Evolutionary conservation across 805 yeast genomes (phyloP).

Genomic region (Kazachstania martiniae): DNA sequence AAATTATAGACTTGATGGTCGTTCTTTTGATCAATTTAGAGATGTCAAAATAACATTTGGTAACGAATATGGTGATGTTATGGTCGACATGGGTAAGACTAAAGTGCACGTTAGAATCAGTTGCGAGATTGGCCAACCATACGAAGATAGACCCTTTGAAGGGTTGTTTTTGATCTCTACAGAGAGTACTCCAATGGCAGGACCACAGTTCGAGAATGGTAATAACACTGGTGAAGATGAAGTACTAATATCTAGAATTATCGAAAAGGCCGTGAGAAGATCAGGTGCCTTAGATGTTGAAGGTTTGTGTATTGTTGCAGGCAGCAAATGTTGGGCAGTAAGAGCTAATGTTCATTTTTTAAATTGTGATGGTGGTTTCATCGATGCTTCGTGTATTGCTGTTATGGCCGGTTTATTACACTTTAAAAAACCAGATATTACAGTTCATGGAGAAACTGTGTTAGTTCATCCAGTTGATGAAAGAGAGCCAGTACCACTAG

Average conservation of each 20-base stretch:
- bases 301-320: constrained; percentile 81
- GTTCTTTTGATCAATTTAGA: constrained; percentile 55
- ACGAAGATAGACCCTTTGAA: constrained; percentile 87
- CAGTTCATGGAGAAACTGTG: constrained; percentile 54
- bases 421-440: constrained; percentile 73
- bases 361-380: constrained; percentile 85
- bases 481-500: constrained; percentile 77
- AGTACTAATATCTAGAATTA: constrained; percentile 63
- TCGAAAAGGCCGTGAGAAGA: constrained; percentile 86
- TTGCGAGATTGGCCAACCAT: constrained; percentile 68
- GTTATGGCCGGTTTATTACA: constrained; percentile 80
- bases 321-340: constrained; percentile 81
- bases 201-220: constrained; percentile 69
- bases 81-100: constrained; percentile 69
- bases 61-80: constrained; percentile 69
- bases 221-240: constrained; percentile 67
- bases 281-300: constrained; percentile 89
- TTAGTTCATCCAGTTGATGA: constrained; percentile 68
- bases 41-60: constrained; percentile 55
- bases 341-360: constrained; percentile 85
- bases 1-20: constrained; percentile 57
- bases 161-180: constrained; percentile 78
- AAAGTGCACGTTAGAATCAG: constrained; percentile 40
- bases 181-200: constrained; percentile 85
- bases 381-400: constrained; percentile 84